These are phyloP conservation scores for Cryptococcus sp. DNA, from an alignment of 1,284 basidiomycete genomes.

Conservation along the genomic window DNA sequence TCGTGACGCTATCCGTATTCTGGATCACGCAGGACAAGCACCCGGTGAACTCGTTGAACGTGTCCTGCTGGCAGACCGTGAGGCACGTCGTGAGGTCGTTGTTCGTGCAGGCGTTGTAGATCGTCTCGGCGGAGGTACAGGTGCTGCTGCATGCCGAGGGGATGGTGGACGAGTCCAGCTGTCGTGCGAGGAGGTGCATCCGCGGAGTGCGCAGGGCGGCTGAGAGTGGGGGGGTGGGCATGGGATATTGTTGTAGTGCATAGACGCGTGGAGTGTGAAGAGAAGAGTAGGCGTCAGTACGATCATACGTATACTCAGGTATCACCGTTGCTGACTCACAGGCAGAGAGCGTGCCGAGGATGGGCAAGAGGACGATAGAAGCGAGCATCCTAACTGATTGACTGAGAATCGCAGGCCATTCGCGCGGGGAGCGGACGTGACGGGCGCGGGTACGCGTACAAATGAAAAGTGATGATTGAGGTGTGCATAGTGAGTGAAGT, in stretches of 20 bases:
- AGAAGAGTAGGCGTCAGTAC: background rate
- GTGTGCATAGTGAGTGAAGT: no score
- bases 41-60: constrained; percentile 27
- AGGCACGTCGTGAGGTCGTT: constrained; percentile 33
- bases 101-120: constrained; percentile 48
- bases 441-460: no score
- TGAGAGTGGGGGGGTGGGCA: background rate
- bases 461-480: no score
- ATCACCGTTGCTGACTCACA: constrained; percentile 14
- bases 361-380: constrained; percentile 16
- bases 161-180: constrained; percentile 28
- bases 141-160: constrained; percentile 26
- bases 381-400: constrained; percentile 9
- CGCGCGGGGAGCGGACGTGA: no score
- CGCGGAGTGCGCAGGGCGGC: constrained; percentile 19
- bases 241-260: background rate
- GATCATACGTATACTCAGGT: background rate
- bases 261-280: background rate
- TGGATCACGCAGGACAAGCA: constrained; percentile 31
- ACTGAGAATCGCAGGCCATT: background rate
- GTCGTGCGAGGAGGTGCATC: constrained; percentile 25
- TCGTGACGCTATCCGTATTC: constrained; percentile 23
- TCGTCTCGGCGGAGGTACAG: constrained; percentile 25
- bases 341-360: constrained; percentile 23
- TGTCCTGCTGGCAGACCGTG: constrained; percentile 30